phyloP scores from a whole-genome alignment of 2,329 filamentous ascomycete genomes.

The Lecanicillium sp. region DNA sequence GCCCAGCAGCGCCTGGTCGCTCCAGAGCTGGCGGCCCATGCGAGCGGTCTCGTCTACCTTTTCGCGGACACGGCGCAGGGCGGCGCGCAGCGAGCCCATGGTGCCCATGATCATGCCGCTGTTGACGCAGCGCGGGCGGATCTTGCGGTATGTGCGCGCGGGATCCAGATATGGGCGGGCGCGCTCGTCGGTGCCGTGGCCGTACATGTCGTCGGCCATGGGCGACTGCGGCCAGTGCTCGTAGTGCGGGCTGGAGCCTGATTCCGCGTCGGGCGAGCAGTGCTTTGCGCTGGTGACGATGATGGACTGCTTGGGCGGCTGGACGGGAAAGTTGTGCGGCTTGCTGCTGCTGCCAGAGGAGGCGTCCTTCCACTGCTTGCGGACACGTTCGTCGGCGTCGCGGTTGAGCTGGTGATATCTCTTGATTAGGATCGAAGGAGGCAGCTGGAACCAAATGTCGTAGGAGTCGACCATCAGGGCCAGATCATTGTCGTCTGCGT shows the following conservation, averaged over 20 bases:
- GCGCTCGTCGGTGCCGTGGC: slow-evolving; percentile 21
- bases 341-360: background rate
- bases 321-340: slow-evolving; percentile 21
- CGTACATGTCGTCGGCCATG: slow-evolving; percentile 24
- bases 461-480: slow-evolving; percentile 29
- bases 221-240: slow-evolving; percentile 28
- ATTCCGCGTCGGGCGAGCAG: slow-evolving; percentile 23
- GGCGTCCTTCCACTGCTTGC: slow-evolving; percentile 15
- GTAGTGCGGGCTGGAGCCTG: slow-evolving; percentile 26
- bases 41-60: slow-evolving; percentile 20
- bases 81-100: slow-evolving; percentile 18
- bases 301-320: slow-evolving; percentile 22
- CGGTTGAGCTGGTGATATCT: slow-evolving; percentile 26
- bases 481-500: slow-evolving; percentile 21
- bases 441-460: slow-evolving; percentile 31
- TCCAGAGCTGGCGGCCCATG: slow-evolving; percentile 27
- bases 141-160: slow-evolving; percentile 22
- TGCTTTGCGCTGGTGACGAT: slow-evolving; percentile 26
- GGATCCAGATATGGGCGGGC: slow-evolving; percentile 19
- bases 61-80: slow-evolving; percentile 17
- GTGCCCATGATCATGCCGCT: slow-evolving; percentile 28
- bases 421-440: slow-evolving; percentile 26
- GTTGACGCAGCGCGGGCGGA: slow-evolving; percentile 26
- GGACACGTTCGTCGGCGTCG: slow-evolving; percentile 22
- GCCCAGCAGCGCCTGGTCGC: slow-evolving; percentile 27